Percentiles rank a stretch among this genome's conserved stretches.
These are phyloP conservation scores for Aureobasidium subglaciale DNA, from an alignment of 2,329 filamentous ascomycete species.

Conservation along the genomic window DNA sequence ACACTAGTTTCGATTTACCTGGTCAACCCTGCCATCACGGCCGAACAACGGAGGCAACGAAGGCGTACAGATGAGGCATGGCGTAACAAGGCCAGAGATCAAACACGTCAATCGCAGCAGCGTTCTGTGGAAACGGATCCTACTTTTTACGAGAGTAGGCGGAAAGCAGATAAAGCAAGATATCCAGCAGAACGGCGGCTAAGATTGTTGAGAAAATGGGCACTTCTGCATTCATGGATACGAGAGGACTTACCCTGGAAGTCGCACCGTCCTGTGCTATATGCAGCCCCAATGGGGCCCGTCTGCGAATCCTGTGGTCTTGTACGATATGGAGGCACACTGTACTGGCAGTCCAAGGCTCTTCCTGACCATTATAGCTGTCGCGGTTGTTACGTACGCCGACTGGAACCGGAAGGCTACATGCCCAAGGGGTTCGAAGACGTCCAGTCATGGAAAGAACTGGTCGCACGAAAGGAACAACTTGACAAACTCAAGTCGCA, in stretches of 20 bases:
- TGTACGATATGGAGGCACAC: background rate
- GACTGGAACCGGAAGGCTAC: background rate
- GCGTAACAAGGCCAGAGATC: background rate
- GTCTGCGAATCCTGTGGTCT: background rate
- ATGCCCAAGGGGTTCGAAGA: background rate
- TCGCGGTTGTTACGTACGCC: background rate
- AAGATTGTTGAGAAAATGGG: background rate
- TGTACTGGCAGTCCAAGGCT: background rate
- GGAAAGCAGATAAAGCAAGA: too few relatives aligned
- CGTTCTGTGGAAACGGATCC: too few relatives aligned
- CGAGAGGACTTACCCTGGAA: background rate
- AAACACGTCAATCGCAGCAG: fast-evolving
- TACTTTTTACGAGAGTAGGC: too few relatives aligned
- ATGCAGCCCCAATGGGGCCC: background rate
- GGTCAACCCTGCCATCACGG: too few relatives aligned
- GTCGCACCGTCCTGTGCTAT: background rate
- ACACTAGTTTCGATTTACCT: too few relatives aligned
- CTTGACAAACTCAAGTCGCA: background rate
- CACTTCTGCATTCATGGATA: background rate
- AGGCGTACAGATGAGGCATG: background rate
- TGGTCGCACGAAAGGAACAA: background rate
- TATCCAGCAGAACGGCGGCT: background rate
- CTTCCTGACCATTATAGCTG: background rate
- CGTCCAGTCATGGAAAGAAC: background rate
- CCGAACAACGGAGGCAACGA: too few relatives aligned